Conservation (phyloP, 2,329 filamentous ascomycete species). For the Monosporascus ibericus region DNA sequence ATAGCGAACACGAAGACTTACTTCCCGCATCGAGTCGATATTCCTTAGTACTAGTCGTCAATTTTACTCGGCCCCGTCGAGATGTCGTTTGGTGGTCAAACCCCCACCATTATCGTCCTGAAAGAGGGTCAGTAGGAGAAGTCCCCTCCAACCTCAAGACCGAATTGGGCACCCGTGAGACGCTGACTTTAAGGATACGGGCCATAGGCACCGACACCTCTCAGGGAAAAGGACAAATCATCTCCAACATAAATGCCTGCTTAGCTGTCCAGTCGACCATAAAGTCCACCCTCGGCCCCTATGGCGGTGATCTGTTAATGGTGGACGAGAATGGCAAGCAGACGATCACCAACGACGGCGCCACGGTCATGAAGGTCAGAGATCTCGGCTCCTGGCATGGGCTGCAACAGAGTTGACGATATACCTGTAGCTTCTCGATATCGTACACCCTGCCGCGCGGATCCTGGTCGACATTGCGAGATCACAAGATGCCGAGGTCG, state of each 20-base stretch:
- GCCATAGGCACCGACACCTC: slow-evolving; percentile 85
- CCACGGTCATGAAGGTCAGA: slow-evolving; percentile 93
- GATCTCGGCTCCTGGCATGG: not conserved
- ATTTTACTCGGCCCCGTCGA: slow-evolving; percentile 19
- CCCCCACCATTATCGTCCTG: slow-evolving; percentile 95
- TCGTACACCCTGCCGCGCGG: slow-evolving; percentile 93
- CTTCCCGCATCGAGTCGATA: not conserved
- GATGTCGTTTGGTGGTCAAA: slow-evolving; percentile 97
- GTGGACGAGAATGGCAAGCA: slow-evolving; percentile 93
- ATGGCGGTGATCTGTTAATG: slow-evolving; percentile 92
- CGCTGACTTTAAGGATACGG: slow-evolving; percentile 11
- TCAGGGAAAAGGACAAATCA: slow-evolving; percentile 91
- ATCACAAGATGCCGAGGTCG: slow-evolving; percentile 98
- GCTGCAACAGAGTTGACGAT: not conserved
- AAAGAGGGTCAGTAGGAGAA: slow-evolving; percentile 73
- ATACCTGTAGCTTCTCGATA: slow-evolving; percentile 74
- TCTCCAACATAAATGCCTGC: slow-evolving; percentile 98
- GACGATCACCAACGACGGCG: slow-evolving; percentile 98
- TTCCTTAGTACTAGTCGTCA: not conserved
- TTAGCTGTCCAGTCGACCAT: slow-evolving; percentile 92
- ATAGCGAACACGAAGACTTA: slow-evolving; percentile 4
- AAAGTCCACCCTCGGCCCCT: slow-evolving; percentile 91
- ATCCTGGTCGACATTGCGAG: slow-evolving; percentile 97
- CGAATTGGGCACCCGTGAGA: not conserved
- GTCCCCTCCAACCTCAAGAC: slow-evolving; percentile 16